Base-by-base conservation (phyloP, 148 eudicot genomes). In the Suaeda aralocaspica region DNA sequence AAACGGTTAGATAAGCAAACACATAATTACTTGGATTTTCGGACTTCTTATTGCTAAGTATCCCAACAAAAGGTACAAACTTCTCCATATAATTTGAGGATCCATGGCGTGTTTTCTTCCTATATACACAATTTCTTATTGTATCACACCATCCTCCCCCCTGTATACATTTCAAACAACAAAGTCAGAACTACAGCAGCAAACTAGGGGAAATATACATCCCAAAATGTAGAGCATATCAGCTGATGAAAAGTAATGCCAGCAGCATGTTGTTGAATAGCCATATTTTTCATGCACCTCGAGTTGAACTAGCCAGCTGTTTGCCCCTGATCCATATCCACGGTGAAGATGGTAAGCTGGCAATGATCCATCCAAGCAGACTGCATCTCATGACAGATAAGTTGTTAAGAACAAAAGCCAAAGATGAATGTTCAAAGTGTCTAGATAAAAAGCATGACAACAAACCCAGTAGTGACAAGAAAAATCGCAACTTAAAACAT, bases 101-200 rank as follows among this genome's bases (percentile, higher is more conserved):
- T 50, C 98, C 97, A 70, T 89, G 96, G 33, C 91, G 86, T 39
- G 97, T 85, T 57, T 66, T 94, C 80, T 89, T 89, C 61, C 98
- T 86, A 77, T 87, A 94, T 51, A 81, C 86, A 79, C 98, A 94
- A 28, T 84, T 76, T 78, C 92, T 82, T 72, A 83, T 75, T 46
- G 75, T 83, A 79, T 94, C 85, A 76, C 98, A 94, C 98, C 98
- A 94, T 56, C 96, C 98, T 82, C 98, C 98, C 72, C 98, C 98
- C 98, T 94, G 87, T 75, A 36, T 31, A 78, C 68, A 72, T 72
- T 72, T 59, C 72, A 65, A 70, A 57, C 16, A 53, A 74, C 33
- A 42, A 29, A 69, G 64, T 64, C 67, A 70, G 67, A 51, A 56
- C 53, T 36, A 36, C 67, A 71, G 56, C 66, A 72, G 28, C 69